Base-by-base conservation (phyloP, 306 rosid species). In the Cicer arietinum region DNA sequence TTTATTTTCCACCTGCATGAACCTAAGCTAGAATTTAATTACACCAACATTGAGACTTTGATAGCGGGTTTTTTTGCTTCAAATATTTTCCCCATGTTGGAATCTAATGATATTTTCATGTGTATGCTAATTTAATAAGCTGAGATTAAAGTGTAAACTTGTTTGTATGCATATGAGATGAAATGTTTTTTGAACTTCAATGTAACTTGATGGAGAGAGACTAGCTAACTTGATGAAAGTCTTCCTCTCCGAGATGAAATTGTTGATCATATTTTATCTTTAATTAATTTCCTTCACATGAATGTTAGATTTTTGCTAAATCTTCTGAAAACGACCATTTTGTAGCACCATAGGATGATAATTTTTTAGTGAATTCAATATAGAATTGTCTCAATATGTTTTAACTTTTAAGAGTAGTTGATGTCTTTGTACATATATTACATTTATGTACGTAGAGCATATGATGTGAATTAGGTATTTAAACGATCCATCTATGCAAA, bases 91-190 rank as follows among this genome's bases (percentile, higher is more conserved):
- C 25, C 25, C 25, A 22, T 22, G 25, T 22, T 22, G 25, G 25
- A 22, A 22, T 22, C 25, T 1, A 22, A 22, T 22, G 25, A 22
- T 1, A 22, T 22, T 67, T 66, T 61, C 25, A 18, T 41, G 17
- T 6, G 10, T 56, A 40, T 69, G 63, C 56, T 73, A 51, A 17
- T 12, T 70, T 70, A 39, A 22, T 50, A 17, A 69, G 70, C 20
- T 43, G 41, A 51, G 14, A 46, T 20, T 20, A 0, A 51, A 20
- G 39, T 22, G 72, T 70, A 61, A 4, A 14, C 56, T 69, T 70
- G 20, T 7, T n/a, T 1, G 57, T n/a, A 40, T 69, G 63, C 56
- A 25, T 25, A 22, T 60, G 20, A 69, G 51, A 22, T 52, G 20
- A 10, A 41, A 50, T 78, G 18, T 53, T 25, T 78, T 22, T 52